Conservation (phyloP, 2,329 filamentous ascomycete species). For the Phialemoniopsis sp. region DNA sequence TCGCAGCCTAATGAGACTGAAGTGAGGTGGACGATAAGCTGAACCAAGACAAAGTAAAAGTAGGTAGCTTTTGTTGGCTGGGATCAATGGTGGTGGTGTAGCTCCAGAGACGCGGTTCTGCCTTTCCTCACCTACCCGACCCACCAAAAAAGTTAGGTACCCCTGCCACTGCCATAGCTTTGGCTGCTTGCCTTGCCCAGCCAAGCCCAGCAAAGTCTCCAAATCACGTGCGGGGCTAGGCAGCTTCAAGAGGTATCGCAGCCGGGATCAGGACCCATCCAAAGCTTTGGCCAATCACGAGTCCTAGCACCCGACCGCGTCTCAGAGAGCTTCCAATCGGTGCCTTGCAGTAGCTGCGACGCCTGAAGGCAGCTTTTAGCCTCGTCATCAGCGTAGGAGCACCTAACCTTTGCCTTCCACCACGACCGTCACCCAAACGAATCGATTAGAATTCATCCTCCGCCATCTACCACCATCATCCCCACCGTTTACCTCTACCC, state of each 20-base stretch:
- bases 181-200: constrained; percentile 2
- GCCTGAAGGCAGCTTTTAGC: constrained; percentile 45
- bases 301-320: too few species aligned
- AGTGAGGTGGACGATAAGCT: too few species aligned
- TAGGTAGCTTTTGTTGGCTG: not conserved
- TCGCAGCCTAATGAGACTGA: too few species aligned
- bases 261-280: not conserved
- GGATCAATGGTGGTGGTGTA: too few species aligned
- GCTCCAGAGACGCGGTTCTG: too few species aligned
- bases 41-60: too few species aligned
- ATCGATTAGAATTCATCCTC: constrained; percentile 5
- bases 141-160: too few species aligned
- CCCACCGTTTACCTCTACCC: not conserved
- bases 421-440: constrained; percentile 11
- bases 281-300: constrained; percentile 2
- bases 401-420: constrained; percentile 12
- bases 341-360: constrained; percentile 9
- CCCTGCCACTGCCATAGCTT: constrained; percentile 2
- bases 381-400: constrained; percentile 48
- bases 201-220: too few species aligned
- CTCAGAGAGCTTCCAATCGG: not conserved
- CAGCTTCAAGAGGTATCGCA: too few species aligned
- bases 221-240: too few species aligned
- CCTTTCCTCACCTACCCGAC: too few species aligned
- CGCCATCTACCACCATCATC: constrained; percentile 1